Percentiles rank a stretch among this genome's conserved stretches.
Evolutionary conservation across 257 asterid species (phyloP).

Genomic region (Forsythia viridissima): DNA sequence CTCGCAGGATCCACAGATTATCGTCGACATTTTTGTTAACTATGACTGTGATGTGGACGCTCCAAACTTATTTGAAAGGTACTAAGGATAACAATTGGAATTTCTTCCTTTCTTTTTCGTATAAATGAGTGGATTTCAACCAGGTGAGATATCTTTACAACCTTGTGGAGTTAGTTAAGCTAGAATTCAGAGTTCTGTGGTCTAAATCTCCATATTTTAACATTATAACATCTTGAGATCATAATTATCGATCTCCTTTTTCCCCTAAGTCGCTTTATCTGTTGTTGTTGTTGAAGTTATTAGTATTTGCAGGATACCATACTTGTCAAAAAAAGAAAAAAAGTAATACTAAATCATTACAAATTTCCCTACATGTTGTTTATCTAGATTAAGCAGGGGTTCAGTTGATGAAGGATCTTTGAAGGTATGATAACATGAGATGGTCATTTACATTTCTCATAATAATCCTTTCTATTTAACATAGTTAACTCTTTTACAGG

Average conservation of each 20-base stretch:
- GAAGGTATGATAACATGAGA: background rate
- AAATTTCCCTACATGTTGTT: background rate
- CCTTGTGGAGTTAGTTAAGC: background rate
- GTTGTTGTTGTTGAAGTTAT: background rate
- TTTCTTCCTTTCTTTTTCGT: background rate
- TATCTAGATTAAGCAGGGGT: background rate
- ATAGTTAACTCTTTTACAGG: too few relatives aligned
- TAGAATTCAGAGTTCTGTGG: background rate
- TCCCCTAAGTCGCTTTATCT: background rate
- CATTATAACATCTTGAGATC: background rate
- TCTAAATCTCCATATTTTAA: background rate
- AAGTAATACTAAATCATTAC: too few relatives aligned
- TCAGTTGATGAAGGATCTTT: background rate
- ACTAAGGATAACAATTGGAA: conserved; percentile 13
- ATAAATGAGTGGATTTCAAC: background rate
- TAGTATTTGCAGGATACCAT: background rate
- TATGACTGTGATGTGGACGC: conserved; percentile 98
- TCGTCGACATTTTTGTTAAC: conserved; percentile 86
- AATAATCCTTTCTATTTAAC: too few relatives aligned
- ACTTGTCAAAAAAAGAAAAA: background rate
- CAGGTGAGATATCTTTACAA: background rate
- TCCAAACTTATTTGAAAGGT: conserved; percentile 98
- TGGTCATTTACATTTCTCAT: too few relatives aligned
- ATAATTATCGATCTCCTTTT: background rate
- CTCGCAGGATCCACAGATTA: conserved; percentile 80